A percentile compares a stretch with the other conserved stretches of the same genome.
These are phyloP conservation scores for Oldenlandia corymbosa DNA, from an alignment of 257 asterid genomes.

Conservation along the genomic window DNA sequence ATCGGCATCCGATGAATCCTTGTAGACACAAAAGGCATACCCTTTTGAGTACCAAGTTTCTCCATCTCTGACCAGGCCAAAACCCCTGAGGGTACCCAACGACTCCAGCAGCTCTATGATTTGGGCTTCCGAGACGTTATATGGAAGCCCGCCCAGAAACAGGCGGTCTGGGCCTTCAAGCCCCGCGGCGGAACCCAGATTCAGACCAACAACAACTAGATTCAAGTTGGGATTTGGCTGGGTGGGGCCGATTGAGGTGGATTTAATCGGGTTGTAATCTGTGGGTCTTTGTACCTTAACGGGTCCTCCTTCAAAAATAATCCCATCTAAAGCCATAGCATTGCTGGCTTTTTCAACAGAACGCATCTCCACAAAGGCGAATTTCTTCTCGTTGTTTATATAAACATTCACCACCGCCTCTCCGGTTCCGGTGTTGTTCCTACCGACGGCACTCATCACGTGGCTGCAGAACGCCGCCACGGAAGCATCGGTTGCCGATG, in stretches of 20 bases:
- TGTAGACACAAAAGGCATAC: conserved; percentile 94
- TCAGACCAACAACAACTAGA: conserved; percentile 83
- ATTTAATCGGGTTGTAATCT: conserved; percentile 86
- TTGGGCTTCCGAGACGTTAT: conserved; percentile 85
- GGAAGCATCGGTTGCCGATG: too few species aligned
- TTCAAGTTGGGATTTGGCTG: conserved; percentile 81
- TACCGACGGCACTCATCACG: too few species aligned
- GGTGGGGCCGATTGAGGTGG: conserved; percentile 95
- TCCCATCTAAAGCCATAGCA: conserved; percentile 94
- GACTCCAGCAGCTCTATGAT: conserved; percentile 89
- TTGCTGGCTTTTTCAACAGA: conserved; percentile 97
- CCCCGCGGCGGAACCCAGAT: conserved; percentile 85
- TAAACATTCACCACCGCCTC: conserved; percentile 96
- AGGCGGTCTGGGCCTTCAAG: conserved; percentile 97
- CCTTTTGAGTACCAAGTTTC: conserved; percentile 98
- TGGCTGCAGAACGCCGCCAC: too few species aligned
- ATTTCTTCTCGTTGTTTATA: conserved; percentile 85
- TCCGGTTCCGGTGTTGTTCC: too few species aligned
- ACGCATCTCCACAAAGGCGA: conserved; percentile 96
- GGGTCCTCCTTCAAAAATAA: conserved; percentile 95
- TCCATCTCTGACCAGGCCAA: conserved; percentile 88
- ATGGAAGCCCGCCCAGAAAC: conserved; percentile 91
- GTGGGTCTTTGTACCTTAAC: conserved; percentile 96
- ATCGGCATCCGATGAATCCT: conserved; percentile 85
- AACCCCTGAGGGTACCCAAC: conserved; percentile 87